phyloP scores from a whole-genome alignment of 2,329 filamentous ascomycete species.

The Venturia nashicola region DNA sequence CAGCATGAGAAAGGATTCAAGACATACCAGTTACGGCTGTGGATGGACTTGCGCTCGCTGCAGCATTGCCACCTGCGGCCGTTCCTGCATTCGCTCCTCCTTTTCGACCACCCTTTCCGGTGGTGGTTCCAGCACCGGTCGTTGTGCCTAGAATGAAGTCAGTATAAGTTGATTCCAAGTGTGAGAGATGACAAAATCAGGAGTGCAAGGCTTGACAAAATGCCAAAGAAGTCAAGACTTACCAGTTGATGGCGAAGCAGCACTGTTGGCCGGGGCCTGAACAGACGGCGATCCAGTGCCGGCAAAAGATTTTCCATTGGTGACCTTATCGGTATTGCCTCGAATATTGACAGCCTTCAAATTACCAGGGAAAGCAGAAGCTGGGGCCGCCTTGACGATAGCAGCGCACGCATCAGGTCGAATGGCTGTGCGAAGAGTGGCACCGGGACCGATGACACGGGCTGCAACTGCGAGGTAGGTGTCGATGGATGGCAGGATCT shows the following conservation, averaged over 20 bases:
- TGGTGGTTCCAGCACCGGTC: not conserved
- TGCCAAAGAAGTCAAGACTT: not conserved
- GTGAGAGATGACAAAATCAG: not conserved
- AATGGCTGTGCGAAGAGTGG: slow-evolving; percentile 8
- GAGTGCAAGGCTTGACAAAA: not conserved
- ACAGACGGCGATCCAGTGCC: slow-evolving; percentile 4
- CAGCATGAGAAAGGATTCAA: not conserved
- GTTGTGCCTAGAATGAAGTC: not conserved
- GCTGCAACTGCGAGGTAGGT: slow-evolving; percentile 11
- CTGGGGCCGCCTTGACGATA: slow-evolving; percentile 5
- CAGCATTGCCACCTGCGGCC: not conserved
- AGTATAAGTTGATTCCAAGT: not conserved
- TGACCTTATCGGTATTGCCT: slow-evolving; percentile 4
- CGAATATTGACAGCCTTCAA: slow-evolving; percentile 7
- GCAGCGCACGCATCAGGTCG: slow-evolving; percentile 11
- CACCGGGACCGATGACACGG: slow-evolving; percentile 8
- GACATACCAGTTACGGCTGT: not conserved
- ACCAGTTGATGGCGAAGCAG: not conserved
- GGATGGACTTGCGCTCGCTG: not conserved
- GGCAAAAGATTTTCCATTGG: slow-evolving; percentile 4
- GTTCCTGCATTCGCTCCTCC: not conserved
- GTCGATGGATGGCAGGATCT: slow-evolving; percentile 11
- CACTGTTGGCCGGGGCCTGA: not conserved
- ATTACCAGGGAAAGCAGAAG: slow-evolving; percentile 10
- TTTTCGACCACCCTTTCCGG: not conserved